Evolutionary conservation across 2,329 filamentous ascomycete genomes (phyloP), one percentile per base, ranked within the genome.

Genomic region (Ascochyta lentis): DNA sequence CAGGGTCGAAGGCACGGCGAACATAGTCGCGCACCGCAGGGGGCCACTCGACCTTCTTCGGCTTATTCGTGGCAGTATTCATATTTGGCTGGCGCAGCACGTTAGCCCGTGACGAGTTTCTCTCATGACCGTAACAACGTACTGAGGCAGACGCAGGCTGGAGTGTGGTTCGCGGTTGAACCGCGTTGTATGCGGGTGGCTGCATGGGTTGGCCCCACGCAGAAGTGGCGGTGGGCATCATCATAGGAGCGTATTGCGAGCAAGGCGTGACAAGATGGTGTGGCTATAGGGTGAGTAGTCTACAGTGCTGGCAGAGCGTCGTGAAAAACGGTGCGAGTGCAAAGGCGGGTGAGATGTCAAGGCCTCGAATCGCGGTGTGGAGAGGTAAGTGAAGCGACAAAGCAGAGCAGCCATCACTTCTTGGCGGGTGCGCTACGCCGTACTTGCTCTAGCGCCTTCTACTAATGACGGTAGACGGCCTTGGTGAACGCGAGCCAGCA

Each of bases 21-120:
- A 98, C 94, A 78, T 97, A 98, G 63, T 84, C 82, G 66, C 92
- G 90, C 57, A 98, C 91, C n/a, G 89, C 85, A 39, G 85, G 80
- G 29, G 92, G 88, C 89, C 92, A 98, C 66, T 89, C 86, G 67
- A 89, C 87, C 79, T 89, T 91, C 71, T 73, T 74, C 45, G 79
- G 74, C 60, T 78, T 73, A 23, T 74, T 65, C n/a, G 63, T 35
- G 22, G 76, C 65, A 56, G 72, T 39, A 38, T 54, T 46, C 54
- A 47, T 43, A 41, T 65, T 54, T 44, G 59, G 38, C 65, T 69
- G 67, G 31, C 48, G 42, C 29, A 39, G 43, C 13, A 39, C 41
- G 58, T 70, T 50, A 70, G 59, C 55, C 50, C 39, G 46, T 31
- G 54, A 16, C 5, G 29, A 15, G n/a, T 29, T 9, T 26, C 24